Conservation (phyloP, 148 eudicot species). For the Diospyros kaki region DNA sequence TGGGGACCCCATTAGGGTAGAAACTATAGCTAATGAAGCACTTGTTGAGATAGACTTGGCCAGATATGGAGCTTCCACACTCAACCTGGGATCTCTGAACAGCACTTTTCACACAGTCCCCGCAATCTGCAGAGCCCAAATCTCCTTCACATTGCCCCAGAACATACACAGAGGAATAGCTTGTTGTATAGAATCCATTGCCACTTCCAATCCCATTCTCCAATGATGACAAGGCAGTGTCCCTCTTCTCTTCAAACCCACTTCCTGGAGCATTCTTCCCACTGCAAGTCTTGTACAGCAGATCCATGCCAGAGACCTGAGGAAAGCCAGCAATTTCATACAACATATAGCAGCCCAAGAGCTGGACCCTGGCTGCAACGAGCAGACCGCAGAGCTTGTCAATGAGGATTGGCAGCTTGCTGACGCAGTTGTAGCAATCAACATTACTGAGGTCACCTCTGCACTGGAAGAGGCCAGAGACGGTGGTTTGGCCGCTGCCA, state of each 20-base stretch:
- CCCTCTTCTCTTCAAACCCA: conserved; percentile 72
- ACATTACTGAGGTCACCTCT: conserved; percentile 70
- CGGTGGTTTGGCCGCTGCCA: conserved; percentile 48
- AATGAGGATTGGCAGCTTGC: conserved; percentile 54
- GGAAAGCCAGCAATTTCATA: conserved; percentile 75
- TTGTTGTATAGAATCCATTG: conserved; percentile 62
- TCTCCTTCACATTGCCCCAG: conserved; percentile 94
- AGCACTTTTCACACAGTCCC: conserved; percentile 65
- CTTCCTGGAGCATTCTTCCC: conserved; percentile 40
- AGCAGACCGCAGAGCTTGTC: conserved; percentile 77
- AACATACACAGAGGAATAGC: conserved; percentile 55
- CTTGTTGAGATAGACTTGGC: conserved; percentile 75
- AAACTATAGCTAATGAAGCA: conserved; percentile 77
- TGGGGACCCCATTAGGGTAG: conserved; percentile 62
- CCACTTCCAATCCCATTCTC: conserved; percentile 54
- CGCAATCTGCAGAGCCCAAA: conserved; percentile 69
- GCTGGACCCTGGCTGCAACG: conserved; percentile 71
- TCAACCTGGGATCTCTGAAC: conserved; percentile 84
- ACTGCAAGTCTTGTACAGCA: conserved; percentile 67
- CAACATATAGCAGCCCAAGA: conserved; percentile 69
- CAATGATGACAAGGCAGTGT: conserved; percentile 57
- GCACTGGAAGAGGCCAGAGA: conserved; percentile 83
- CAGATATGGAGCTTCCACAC: conserved; percentile 72
- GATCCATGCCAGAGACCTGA: conserved; percentile 69
- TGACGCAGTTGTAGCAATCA: conserved; percentile 71